These are phyloP conservation scores for Osmanthus fragrans DNA, from an alignment of 257 asterid species.

Conservation along the genomic window DNA sequence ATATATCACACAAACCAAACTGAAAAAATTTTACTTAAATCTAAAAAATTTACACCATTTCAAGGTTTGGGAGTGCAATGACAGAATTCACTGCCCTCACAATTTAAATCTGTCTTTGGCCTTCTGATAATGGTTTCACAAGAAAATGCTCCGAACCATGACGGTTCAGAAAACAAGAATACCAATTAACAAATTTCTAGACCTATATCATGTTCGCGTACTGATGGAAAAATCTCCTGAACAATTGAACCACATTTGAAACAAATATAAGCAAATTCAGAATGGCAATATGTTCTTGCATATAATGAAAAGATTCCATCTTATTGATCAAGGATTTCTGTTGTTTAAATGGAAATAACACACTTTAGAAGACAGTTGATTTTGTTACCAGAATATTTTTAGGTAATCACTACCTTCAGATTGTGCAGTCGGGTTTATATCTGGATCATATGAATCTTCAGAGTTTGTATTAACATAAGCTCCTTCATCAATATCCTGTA, in stretches of 20 bases:
- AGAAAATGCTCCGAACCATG: not conserved
- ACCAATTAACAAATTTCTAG: conserved; percentile 10
- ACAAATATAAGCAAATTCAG: not conserved
- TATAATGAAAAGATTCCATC: not conserved
- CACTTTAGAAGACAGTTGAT: conserved; percentile 18
- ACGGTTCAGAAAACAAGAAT: not conserved
- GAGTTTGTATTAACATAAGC: conserved; percentile 62
- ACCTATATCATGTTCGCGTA: conserved; percentile 7
- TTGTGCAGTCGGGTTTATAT: conserved; percentile 76
- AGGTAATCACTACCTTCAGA: conserved; percentile 69
- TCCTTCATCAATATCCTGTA: conserved; percentile 96
- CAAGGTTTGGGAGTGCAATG: not conserved
- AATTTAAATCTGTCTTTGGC: not conserved
- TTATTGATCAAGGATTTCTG: not conserved
- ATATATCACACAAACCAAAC: not conserved
- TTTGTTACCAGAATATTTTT: conserved; percentile 16
- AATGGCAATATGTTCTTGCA: not conserved
- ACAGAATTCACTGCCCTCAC: not conserved
- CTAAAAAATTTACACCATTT: not conserved
- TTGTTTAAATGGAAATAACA: not conserved
- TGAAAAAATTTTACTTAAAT: not conserved
- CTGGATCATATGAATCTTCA: conserved; percentile 79
- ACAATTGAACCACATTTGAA: not conserved
- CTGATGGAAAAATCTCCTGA: conserved; percentile 5
- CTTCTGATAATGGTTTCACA: not conserved